Evolutionary conservation across 2,329 filamentous ascomycete genomes (phyloP), one percentile per base, ranked within the genome.

Genomic region (Ascosphaera apis): DNA sequence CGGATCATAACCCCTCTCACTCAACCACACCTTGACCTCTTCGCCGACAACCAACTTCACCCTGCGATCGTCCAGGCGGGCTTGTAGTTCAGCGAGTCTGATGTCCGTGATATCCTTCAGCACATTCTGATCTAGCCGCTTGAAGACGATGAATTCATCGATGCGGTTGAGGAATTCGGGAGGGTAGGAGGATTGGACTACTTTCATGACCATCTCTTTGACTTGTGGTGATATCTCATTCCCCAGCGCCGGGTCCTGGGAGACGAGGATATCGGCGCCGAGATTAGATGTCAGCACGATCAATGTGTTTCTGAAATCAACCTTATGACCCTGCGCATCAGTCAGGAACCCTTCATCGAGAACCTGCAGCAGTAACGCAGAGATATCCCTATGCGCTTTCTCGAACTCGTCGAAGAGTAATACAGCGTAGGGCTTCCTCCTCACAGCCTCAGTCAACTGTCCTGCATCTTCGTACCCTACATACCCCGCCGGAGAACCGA

Each of bases 321-420:
- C 77, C 55, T 88, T 92, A 61, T 92, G 84, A 21, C 88, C 88
- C 57, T 95, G 86, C 0, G 82, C 74, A 51, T 95, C 88, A 0
- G 86, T 95, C 35, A 98, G 67, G 60, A 88, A 93, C 2, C 88
- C 88, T 53, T 95, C 88, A 50, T 95, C 88, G 0, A 98, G 69
- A 0, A 95, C 86, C 54, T 95, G 88, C 3, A 98, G 68, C 3
- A 98, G 67, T 2, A 98, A 63, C 0, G 84, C 77, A 0, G 82
- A 91, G 44, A 95, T 93, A 47, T 98, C 88, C 37, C 81, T 76
- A 51, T 95, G 88, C 0, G 86, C 88, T 53, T 98, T 95, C 52
- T 98, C 88, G 46, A 93, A 95, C 52, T 95, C 88, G 52, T 98
- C 88, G 46, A 98, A 91, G 1, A 98, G 66, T 0, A 98, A 65